These are phyloP conservation scores for Cryptococcus sp. DNA, from an alignment of 1,284 basidiomycete species.

Conservation along the genomic window DNA sequence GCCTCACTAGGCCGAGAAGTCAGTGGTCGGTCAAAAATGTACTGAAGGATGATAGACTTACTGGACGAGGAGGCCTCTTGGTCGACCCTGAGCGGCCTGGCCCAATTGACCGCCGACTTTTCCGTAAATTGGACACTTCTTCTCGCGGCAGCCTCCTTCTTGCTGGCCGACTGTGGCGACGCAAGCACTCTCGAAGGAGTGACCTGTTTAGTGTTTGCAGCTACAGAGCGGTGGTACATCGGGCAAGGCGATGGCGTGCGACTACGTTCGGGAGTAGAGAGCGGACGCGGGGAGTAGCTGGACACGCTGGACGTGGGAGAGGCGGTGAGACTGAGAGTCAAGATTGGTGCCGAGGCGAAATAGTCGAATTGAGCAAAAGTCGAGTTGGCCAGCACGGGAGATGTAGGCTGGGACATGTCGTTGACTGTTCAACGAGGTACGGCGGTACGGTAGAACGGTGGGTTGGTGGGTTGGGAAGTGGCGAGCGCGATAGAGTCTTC, in stretches of 20 bases:
- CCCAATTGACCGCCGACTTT: conserved; percentile 28
- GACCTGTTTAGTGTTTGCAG: not conserved
- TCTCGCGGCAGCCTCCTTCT: conserved; percentile 5
- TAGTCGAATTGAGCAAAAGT: conserved; percentile 20
- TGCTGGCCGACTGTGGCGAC: conserved; percentile 5
- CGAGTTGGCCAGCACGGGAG: conserved; percentile 21
- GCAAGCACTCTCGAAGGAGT: conserved; percentile 9
- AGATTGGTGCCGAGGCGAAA: conserved; percentile 15
- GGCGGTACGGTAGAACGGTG: too few relatives aligned
- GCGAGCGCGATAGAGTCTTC: too few relatives aligned
- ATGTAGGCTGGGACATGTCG: conserved; percentile 18
- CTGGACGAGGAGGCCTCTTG: conserved; percentile 3
- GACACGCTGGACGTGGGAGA: conserved; percentile 7
- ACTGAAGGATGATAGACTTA: not conserved
- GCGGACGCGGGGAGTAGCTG: conserved; percentile 1
- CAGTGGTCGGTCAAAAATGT: not conserved
- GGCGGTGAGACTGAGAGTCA: conserved; percentile 12
- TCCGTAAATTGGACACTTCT: conserved; percentile 17
- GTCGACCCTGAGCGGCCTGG: conserved; percentile 25
- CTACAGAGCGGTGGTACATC: not conserved
- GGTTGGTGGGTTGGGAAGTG: too few relatives aligned
- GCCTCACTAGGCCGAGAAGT: conserved; percentile 7
- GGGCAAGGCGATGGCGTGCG: conserved; percentile 5
- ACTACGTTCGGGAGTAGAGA: conserved; percentile 10
- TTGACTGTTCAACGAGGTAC: too few relatives aligned